phyloP scores from a whole-genome alignment of 768 basidiomycete species.

The Termitomyces sp. region DNA sequence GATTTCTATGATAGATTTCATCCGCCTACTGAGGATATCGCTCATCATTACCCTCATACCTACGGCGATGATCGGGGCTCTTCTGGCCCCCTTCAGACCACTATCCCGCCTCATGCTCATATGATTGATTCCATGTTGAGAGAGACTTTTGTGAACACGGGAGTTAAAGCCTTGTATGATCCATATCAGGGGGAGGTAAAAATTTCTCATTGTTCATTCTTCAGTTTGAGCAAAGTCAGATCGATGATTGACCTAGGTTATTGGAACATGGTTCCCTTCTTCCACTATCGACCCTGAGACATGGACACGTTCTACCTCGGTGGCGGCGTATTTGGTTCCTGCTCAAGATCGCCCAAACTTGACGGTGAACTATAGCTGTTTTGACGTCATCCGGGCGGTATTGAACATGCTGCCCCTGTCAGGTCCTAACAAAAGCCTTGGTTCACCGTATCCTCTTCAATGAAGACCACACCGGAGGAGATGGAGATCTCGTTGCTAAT shows the following conservation, averaged over 20 bases:
- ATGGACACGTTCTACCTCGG: slow-evolving; percentile 5
- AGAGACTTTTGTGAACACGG: slow-evolving; percentile 19
- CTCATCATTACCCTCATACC: slow-evolving; percentile 20
- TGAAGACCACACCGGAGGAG: background rate
- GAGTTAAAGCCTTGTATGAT: slow-evolving; percentile 19
- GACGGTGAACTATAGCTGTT: too few species aligned
- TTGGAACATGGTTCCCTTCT: slow-evolving; percentile 10
- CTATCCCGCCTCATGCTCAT: slow-evolving; percentile 20
- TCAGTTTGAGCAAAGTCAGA: background rate
- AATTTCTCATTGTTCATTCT: background rate
- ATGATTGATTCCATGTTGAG: slow-evolving; percentile 21
- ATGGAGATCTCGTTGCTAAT: slow-evolving; percentile 27
- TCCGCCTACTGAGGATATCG: slow-evolving; percentile 19
- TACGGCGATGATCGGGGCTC: slow-evolving; percentile 19
- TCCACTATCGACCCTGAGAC: slow-evolving; percentile 19
- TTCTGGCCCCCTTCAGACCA: slow-evolving; percentile 22
- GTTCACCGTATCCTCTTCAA: slow-evolving; percentile 24
- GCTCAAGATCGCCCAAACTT: slow-evolving; percentile 3
- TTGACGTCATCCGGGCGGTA: too few species aligned
- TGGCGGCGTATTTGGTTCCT: background rate
- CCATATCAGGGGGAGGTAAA: slow-evolving; percentile 25
- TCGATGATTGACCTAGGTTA: slow-evolving; percentile 13
- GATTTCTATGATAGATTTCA: slow-evolving; percentile 17
- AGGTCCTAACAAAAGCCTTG: slow-evolving; percentile 12
- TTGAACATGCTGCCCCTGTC: background rate